Percentiles rank a stretch among this genome's conserved stretches.
Evolutionary conservation across 306 rosid species (phyloP).

Genomic region (Ormosia semicastrata): DNA sequence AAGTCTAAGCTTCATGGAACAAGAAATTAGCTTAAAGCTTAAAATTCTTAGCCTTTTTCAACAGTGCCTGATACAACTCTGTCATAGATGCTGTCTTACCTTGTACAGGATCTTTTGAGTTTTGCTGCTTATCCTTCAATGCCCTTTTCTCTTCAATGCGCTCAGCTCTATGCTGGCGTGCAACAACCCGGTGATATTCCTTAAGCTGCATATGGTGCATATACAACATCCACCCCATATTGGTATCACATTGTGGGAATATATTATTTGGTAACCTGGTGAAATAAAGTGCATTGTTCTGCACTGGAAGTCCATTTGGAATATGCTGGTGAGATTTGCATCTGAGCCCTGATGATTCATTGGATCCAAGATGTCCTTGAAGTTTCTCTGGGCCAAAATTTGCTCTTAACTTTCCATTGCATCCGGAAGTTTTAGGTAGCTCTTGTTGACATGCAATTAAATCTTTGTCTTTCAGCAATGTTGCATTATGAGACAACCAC

Average conservation of each 20-base stretch:
- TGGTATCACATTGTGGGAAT: slow-evolving; percentile 20
- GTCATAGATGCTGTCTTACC: background rate
- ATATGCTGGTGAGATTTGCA: background rate
- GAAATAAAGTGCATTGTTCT: background rate
- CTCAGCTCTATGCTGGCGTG: slow-evolving; percentile 10
- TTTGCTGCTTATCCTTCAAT: slow-evolving; percentile 12
- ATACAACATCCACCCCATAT: background rate
- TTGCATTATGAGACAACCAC: background rate
- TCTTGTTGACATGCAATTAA: background rate
- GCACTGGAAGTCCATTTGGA: slow-evolving; percentile 8
- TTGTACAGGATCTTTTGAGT: background rate
- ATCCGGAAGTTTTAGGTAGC: background rate
- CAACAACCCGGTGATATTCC: slow-evolving; percentile 16
- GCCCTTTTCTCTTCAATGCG: slow-evolving; percentile 12
- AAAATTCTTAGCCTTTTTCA: background rate
- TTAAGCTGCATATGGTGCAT: slow-evolving; percentile 1
- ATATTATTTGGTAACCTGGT: background rate
- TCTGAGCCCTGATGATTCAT: background rate
- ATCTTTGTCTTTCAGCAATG: slow-evolving; percentile 10
- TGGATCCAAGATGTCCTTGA: background rate
- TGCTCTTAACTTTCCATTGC: background rate
- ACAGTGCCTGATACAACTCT: background rate
- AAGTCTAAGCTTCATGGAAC: background rate
- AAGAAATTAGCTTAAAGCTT: background rate
- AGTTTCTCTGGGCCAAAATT: background rate